A percentile compares a stretch with the other conserved stretches of the same genome.
Conservation (phyloP, 2,329 filamentous ascomycete species). For the Penicillium sp. region DNA sequence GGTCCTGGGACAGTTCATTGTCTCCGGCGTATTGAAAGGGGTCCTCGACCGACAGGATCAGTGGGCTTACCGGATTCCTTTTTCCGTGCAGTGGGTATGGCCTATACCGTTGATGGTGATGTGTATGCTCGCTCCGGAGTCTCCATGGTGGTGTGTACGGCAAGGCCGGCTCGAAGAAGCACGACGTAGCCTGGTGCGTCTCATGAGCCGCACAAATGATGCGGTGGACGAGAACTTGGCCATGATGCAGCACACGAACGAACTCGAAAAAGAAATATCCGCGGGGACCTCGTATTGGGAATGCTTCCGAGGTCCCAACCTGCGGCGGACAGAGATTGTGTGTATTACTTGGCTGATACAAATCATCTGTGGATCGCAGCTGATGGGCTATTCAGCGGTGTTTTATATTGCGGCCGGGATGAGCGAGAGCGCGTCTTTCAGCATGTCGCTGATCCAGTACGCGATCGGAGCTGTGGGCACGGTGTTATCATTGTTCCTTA, state of each 20-base stretch:
- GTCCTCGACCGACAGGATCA: slow-evolving; percentile 47
- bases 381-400: slow-evolving; percentile 40
- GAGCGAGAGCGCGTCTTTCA: slow-evolving; percentile 36
- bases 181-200: slow-evolving; percentile 32
- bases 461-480: slow-evolving; percentile 62
- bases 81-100: slow-evolving; percentile 56
- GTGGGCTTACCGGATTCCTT: slow-evolving; percentile 56
- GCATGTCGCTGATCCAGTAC: slow-evolving; percentile 59
- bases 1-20: slow-evolving; percentile 52
- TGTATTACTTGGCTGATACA: slow-evolving; percentile 43
- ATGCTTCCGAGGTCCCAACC: slow-evolving; percentile 36
- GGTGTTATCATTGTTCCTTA: slow-evolving; percentile 53
- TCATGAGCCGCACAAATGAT: slow-evolving; percentile 30
- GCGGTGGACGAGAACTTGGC: slow-evolving; percentile 36
- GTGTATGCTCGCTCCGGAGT: slow-evolving; percentile 50
- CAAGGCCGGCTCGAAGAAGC: slow-evolving; percentile 35
- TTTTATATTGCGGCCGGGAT: slow-evolving; percentile 48
- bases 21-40: slow-evolving; percentile 50
- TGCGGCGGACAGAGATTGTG: slow-evolving; percentile 49
- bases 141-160: slow-evolving; percentile 54
- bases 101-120: slow-evolving; percentile 52
- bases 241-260: slow-evolving; percentile 46
- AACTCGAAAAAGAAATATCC: slow-evolving; percentile 30
- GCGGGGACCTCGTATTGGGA: slow-evolving; percentile 33
- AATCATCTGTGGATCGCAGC: slow-evolving; percentile 32